Conservation (phyloP, 1,284 basidiomycete species). For the Cutaneotrichosporon mucoides region DNA sequence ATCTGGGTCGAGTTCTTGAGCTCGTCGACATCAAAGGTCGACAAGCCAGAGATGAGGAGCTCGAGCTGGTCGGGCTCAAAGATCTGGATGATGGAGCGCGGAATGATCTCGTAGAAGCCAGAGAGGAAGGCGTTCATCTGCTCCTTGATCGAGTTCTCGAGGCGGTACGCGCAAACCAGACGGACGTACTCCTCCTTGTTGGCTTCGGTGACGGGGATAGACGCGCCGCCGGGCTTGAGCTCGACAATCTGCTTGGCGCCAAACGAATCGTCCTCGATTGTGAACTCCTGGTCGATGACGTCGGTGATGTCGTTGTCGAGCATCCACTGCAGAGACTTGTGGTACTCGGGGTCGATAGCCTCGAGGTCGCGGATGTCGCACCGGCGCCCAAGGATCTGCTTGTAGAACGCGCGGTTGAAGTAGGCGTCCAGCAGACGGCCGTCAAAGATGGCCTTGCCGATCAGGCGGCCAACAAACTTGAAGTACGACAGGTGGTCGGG, state of each 20-base stretch:
- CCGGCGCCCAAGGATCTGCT: conserved; percentile 83
- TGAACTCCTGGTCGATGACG: conserved; percentile 50
- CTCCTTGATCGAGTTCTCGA: conserved; percentile 93
- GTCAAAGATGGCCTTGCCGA: conserved; percentile 87
- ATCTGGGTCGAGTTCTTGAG: conserved; percentile 74
- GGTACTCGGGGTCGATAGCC: conserved; percentile 87
- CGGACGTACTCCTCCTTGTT: conserved; percentile 97
- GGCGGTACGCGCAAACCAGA: conserved; percentile 70
- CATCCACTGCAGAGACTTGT: conserved; percentile 52
- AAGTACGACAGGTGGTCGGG: conserved; percentile 95
- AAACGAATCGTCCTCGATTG: conserved; percentile 61
- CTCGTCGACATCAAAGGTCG: conserved; percentile 98
- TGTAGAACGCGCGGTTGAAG: conserved; percentile 91
- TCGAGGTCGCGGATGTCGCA: conserved; percentile 93
- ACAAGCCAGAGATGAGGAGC: conserved; percentile 93
- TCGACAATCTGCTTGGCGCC: conserved; percentile 81
- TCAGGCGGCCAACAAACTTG: conserved; percentile 97
- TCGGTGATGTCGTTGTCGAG: conserved; percentile 49
- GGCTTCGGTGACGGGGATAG: conserved; percentile 82
- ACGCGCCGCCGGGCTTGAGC: conserved; percentile 76
- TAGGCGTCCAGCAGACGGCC: conserved; percentile 95
- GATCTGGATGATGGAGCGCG: conserved; percentile 51
- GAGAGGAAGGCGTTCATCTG: conserved; percentile 86
- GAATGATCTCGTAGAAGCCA: conserved; percentile 80
- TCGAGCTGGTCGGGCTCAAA: conserved; percentile 99